phyloP scores from a whole-genome alignment of 163 green algal genomes.

The Volvox carteri region DNA sequence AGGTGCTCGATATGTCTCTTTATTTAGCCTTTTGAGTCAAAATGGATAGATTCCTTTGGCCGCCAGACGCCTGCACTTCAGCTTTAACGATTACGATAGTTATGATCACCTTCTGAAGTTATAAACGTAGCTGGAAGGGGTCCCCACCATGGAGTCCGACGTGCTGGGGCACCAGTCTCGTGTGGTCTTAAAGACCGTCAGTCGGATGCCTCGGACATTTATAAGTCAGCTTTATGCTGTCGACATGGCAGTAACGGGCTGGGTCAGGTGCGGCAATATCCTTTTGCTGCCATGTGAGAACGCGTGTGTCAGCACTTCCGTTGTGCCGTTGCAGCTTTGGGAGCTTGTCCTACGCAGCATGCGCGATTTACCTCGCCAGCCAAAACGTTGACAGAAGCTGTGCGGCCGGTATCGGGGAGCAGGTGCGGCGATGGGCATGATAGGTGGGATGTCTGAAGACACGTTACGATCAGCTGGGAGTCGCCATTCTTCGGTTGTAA shows the following conservation, averaged over 20 bases:
- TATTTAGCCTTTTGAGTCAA: too few species aligned
- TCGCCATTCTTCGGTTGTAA: too few species aligned
- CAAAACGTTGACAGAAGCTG: neutral
- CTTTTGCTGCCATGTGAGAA: neutral
- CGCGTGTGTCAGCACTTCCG: neutral
- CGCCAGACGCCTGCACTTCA: too few species aligned
- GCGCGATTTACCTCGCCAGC: neutral
- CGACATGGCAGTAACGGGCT: neutral
- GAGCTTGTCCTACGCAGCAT: conserved; percentile 7
- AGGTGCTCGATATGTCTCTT: too few species aligned
- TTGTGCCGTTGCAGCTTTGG: conserved; percentile 20
- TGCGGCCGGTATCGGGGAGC: neutral
- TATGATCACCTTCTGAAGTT: neutral
- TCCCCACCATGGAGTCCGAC: neutral
- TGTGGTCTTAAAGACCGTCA: conserved; percentile 31
- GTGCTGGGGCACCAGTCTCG: neutral
- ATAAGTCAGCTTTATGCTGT: conserved; percentile 31
- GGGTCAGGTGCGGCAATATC: conserved; percentile 4
- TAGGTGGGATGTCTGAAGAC: neutral
- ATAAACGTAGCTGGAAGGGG: neutral
- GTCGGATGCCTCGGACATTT: conserved; percentile 23
- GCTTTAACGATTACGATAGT: neutral
- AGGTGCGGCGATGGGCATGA: neutral
- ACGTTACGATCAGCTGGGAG: too few species aligned
- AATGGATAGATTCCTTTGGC: too few species aligned